Percentiles rank a stretch among this genome's conserved stretches.
Evolutionary conservation across 2,329 filamentous ascomycete genomes (phyloP).

Genomic region (Exophiala lecanii-corni): DNA sequence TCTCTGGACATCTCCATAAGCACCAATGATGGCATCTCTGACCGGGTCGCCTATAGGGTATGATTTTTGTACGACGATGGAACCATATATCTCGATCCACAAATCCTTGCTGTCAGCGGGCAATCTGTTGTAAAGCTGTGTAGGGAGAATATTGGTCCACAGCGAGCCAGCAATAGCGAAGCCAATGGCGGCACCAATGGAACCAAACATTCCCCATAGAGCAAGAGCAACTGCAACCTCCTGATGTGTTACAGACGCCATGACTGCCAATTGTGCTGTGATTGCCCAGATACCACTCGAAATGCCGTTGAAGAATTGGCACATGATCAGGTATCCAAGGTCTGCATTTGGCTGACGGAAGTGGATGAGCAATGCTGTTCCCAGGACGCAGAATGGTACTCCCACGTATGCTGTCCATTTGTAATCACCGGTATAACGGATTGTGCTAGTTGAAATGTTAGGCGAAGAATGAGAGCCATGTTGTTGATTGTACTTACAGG

Average conservation of each 20-base stretch:
- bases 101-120: slow-evolving; percentile 32
- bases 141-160: slow-evolving; percentile 32
- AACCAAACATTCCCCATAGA: slow-evolving; percentile 30
- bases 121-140: slow-evolving; percentile 38
- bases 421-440: slow-evolving; percentile 46
- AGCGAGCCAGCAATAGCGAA: slow-evolving; percentile 31
- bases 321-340: slow-evolving; percentile 49
- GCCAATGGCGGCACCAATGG: slow-evolving; percentile 35
- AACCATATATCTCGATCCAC: slow-evolving; percentile 48
- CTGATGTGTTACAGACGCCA: slow-evolving; percentile 47
- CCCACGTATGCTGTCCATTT: slow-evolving; percentile 48
- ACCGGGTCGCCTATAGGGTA: slow-evolving; percentile 40
- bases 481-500: slow-evolving; percentile 26
- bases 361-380: slow-evolving; percentile 48
- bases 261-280: slow-evolving; percentile 52
- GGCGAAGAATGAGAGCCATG: too few species aligned
- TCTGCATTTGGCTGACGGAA: slow-evolving; percentile 45
- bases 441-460: slow-evolving; percentile 31
- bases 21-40: slow-evolving; percentile 36
- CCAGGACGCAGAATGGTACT: slow-evolving; percentile 46
- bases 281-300: slow-evolving; percentile 48
- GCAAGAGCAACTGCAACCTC: slow-evolving; percentile 51
- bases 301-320: slow-evolving; percentile 49
- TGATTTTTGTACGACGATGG: slow-evolving; percentile 49
- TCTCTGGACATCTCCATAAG: slow-evolving; percentile 38